Conservation (phyloP, 495 filamentous ascomycete species). For the Neurospora terricola region DNA sequence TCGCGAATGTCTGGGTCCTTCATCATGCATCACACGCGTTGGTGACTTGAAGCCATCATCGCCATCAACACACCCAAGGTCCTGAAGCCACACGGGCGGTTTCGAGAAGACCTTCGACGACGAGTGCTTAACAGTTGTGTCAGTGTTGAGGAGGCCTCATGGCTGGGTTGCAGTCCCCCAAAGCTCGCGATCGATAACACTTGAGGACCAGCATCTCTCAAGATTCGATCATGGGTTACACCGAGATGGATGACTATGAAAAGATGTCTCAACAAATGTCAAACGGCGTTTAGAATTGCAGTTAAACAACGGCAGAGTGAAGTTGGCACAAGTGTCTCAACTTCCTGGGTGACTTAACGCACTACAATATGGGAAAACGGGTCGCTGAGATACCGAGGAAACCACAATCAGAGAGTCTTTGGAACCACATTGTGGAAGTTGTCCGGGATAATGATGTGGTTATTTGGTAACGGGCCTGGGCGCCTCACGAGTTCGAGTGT, state of each 20-base stretch:
- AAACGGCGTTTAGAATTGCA: not conserved
- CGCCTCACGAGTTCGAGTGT: not conserved
- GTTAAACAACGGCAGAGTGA: not conserved
- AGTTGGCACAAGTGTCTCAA: not conserved
- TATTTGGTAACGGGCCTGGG: not conserved
- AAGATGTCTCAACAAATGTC: not conserved
- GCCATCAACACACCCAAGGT: not conserved
- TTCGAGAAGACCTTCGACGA: constrained; percentile 4
- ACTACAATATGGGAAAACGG: not conserved
- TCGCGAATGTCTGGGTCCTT: too few relatives aligned
- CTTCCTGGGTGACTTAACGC: not conserved
- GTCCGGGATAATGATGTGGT: not conserved
- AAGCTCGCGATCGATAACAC: not conserved
- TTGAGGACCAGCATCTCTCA: not conserved
- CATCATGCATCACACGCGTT: not conserved
- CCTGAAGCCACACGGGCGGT: constrained; percentile 4
- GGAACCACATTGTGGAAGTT: not conserved
- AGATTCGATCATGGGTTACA: not conserved
- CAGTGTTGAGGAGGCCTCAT: not conserved
- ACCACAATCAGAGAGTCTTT: not conserved
- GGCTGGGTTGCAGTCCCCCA: not conserved
- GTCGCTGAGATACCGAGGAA: not conserved
- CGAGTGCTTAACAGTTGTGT: not conserved
- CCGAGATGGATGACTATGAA: not conserved
- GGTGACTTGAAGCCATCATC: not conserved